Evolutionary conservation across 2,329 filamentous ascomycete species (phyloP).

Genomic region (Curvularia sp.): DNA sequence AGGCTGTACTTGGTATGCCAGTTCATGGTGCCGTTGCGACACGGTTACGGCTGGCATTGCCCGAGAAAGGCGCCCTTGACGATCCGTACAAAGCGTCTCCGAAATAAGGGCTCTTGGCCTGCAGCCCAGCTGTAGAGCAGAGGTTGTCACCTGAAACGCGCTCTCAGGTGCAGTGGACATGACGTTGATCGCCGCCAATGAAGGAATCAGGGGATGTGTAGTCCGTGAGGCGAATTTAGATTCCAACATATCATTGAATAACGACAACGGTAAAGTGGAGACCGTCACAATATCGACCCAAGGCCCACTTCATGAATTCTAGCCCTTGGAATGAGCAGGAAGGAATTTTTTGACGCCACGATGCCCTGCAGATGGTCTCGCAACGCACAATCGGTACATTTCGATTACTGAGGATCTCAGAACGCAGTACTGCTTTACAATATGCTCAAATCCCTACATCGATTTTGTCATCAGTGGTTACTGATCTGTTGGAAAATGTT

Average conservation of each 20-base stretch:
- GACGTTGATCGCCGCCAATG: conserved; percentile 14
- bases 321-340: neutral
- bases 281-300: neutral
- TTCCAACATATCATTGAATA: conserved; percentile 12
- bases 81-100: neutral
- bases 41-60: conserved; percentile 15
- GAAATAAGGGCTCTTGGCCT: conserved; percentile 1
- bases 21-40: conserved; percentile 8
- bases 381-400: conserved; percentile 9
- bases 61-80: conserved; percentile 8
- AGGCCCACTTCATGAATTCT: neutral
- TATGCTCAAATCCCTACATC: neutral
- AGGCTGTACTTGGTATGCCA: conserved; percentile 1
- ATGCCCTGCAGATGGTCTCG: conserved; percentile 10
- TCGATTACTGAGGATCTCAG: neutral
- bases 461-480: conserved; percentile 13
- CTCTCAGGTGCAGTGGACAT: neutral
- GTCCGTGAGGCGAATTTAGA: conserved; percentile 16
- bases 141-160: neutral
- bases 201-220: neutral
- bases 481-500: conserved; percentile 14
- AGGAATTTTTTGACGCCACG: neutral
- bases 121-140: neutral
- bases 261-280: conserved; percentile 9
- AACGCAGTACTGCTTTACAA: conserved; percentile 4